These are phyloP conservation scores for Lathyrus sativus DNA, from an alignment of 306 rosid species.

Conservation along the genomic window DNA sequence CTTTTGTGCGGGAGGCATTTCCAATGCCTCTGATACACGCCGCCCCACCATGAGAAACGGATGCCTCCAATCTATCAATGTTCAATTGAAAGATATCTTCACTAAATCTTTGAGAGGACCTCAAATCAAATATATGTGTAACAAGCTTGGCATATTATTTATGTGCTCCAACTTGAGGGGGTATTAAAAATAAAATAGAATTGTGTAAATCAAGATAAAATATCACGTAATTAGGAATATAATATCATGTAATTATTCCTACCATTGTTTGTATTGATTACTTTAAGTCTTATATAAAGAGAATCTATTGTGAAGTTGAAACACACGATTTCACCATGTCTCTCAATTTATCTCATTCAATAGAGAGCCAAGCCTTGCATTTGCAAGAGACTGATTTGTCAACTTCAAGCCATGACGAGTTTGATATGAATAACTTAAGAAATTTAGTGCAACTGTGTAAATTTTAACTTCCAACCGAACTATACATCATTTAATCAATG, in stretches of 20 bases:
- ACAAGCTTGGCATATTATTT: neutral
- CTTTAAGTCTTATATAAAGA: constrained; percentile 2
- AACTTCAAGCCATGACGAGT: constrained; percentile 11
- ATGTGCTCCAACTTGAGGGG: neutral
- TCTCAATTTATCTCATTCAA: neutral
- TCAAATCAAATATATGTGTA: neutral
- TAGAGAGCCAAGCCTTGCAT: neutral
- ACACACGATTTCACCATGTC: neutral
- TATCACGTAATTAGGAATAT: neutral
- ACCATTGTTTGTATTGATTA: neutral
- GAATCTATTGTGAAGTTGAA: neutral
- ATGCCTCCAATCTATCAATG: no score
- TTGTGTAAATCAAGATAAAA: neutral
- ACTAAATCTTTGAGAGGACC: neutral
- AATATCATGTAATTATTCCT: neutral
- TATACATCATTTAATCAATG: constrained; percentile 12
- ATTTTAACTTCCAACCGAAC: neutral
- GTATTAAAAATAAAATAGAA: neutral
- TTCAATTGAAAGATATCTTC: no score
- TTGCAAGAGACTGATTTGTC: constrained; percentile 3
- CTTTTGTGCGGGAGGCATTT: no score
- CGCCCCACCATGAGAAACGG: no score
- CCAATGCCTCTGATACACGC: no score
- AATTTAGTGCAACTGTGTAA: constrained; percentile 16
- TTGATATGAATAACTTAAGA: constrained; percentile 20